Evolutionary conservation across 2,329 filamentous ascomycete species (phyloP), one percentile per base, ranked within the genome.

Genomic region (Monilinia polystroma): DNA sequence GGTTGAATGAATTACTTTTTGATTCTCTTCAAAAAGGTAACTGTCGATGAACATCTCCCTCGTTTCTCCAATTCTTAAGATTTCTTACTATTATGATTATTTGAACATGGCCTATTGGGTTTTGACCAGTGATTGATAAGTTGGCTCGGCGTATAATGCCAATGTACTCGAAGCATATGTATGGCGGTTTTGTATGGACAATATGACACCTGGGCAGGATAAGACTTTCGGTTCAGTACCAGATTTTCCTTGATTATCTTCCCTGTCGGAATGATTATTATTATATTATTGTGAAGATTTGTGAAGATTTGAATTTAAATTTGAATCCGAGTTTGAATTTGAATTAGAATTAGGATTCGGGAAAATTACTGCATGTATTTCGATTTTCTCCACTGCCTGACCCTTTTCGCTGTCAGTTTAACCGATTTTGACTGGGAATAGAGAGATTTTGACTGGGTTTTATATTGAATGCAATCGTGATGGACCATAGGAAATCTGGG

Each of bases 371-470:
- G 32, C 5, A 35, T 6, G 32, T 10, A 43, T 49, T 59, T 49
- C 43, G 3, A 49, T 49, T 49, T 59, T 59, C 57, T 59, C 43
- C 56, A 47, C 56, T 47, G 56, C 56, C 56, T 11, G 56, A 58
- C 41, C 56, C 41, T 47, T 59, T 59, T 35, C 41, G 56, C 56
- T 47, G 56, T 58, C 56, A 58, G 23, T 58, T 58, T 59, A 59
- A 59, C 56, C 57, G 57, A 49, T 35, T 10, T 49, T 14, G 57
- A 59, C 57, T 49, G 43, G 57, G 57, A n/a, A 23, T 23, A 47
- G 6, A 26, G 18, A 23, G 26, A 32, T 11, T 7, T 29, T 35
- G 56, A 59, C 56, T 47, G 43, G 56, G 43, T 47, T 43, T 32
- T 47, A 47, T 16, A 49, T 59, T 59, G 56, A 16, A 11, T 32